Conservation (phyloP, 805 yeast species). For the Nakazawaea pomicola region DNA sequence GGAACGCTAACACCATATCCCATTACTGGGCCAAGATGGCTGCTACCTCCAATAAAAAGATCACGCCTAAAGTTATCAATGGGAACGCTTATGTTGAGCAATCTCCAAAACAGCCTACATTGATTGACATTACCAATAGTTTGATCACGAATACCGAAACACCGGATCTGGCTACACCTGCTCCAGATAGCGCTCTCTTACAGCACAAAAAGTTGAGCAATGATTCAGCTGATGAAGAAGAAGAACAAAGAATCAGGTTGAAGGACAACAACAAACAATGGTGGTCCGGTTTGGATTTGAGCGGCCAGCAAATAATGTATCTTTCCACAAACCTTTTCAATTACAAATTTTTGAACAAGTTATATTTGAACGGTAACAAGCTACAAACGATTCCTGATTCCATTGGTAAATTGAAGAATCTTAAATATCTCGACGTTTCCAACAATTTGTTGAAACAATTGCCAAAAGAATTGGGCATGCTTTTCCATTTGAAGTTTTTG, state of each 20-base stretch:
- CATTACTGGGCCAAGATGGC: slow-evolving; percentile 84
- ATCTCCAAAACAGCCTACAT: slow-evolving; percentile 19
- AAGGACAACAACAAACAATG: slow-evolving; percentile 67
- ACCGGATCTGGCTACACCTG: slow-evolving; percentile 17
- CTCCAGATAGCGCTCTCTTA: slow-evolving; percentile 23
- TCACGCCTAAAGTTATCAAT: slow-evolving; percentile 4
- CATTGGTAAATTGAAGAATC: slow-evolving; percentile 61
- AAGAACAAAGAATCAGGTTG: slow-evolving; percentile 58
- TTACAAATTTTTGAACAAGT: slow-evolving; percentile 78
- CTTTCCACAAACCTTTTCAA: slow-evolving; percentile 72
- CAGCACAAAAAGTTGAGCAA: slow-evolving; percentile 30
- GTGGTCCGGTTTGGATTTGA: slow-evolving; percentile 91
- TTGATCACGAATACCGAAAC: slow-evolving; percentile 27
- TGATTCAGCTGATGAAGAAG: slow-evolving; percentile 53
- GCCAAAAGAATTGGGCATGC: slow-evolving; percentile 82
- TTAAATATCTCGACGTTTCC: slow-evolving; percentile 82
- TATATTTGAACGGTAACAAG: slow-evolving; percentile 84
- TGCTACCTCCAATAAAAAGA: slow-evolving; percentile 41
- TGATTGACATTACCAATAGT: slow-evolving; percentile 36
- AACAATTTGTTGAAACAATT: slow-evolving; percentile 64
- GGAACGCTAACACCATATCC: slow-evolving; percentile 55
- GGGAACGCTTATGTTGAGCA: slow-evolving; percentile 12
- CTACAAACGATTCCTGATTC: slow-evolving; percentile 62
- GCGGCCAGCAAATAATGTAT: slow-evolving; percentile 79
- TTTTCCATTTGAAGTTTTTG: slow-evolving; percentile 73